Evolutionary conservation across 2,329 filamentous ascomycete species (phyloP), one percentile per base, ranked within the genome.

Genomic region (Penicillium palitans): DNA sequence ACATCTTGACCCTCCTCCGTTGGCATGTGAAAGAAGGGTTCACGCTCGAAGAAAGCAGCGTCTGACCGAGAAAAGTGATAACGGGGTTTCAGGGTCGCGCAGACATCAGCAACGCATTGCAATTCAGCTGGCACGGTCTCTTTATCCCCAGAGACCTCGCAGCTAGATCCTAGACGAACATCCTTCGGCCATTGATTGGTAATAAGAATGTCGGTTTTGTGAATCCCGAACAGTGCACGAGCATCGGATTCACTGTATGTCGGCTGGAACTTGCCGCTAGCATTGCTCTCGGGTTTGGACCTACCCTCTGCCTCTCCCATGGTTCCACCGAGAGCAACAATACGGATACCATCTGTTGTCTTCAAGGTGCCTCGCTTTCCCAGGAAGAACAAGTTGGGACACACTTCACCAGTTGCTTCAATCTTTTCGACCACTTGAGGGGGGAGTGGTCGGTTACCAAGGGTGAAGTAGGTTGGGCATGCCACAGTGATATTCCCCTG

Each of bases 311-410:
- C 45, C n/a, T 55, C 55, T 29, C 57, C 71, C 1, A 91, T 78
- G 35, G 82, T 79, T 0, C 95, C 95, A 27, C 93, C 93, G 0
- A 99, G 81, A 0, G 90, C 82, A n/a, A 93, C 90, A 61, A 99
- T 92, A 51, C 89, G 87, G 46, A 98, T 81, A 1, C 93, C 93
- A 64, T 97, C 93, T 0, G 90, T 89, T 0, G 93, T 98, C 73
- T 95, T 98, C 52, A 91, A 89, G 15, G 89, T 87, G 61, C 90
- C 91, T 68, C 91, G 88, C 75, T 95, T 96, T 57, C 90, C 93
- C 0, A 99, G 84, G 69, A 89, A 96, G 75, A 91, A 90, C 12
- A 99, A 84, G 71, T 99, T 98, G n/a, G 88, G 83, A 72, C 92
- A 96, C 19, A 99, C 83, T 68, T 89, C 86, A 61, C 83, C 88